Conservation (phyloP, 2,329 filamentous ascomycete species). For the Thielaviopsis populi region DNA sequence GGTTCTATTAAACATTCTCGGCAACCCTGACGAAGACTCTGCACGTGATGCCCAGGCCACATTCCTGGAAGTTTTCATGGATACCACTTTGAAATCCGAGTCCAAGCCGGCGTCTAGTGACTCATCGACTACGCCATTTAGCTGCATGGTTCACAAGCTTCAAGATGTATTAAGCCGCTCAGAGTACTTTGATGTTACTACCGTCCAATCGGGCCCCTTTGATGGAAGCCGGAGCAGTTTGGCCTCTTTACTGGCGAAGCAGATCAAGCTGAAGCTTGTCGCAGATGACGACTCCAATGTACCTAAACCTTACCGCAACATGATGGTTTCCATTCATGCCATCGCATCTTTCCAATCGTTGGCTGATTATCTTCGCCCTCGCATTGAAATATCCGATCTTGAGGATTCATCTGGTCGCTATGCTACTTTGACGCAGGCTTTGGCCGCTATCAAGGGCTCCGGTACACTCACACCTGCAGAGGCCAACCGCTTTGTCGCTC, state of each 20-base stretch:
- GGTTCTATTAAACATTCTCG: conserved; percentile 68
- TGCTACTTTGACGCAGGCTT: conserved; percentile 49
- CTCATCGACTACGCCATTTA: conserved; percentile 70
- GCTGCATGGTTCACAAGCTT: conserved; percentile 79
- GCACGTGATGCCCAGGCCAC: conserved; percentile 58
- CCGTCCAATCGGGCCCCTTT: conserved; percentile 81
- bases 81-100: conserved; percentile 50
- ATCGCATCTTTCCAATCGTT: conserved; percentile 96
- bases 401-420: conserved; percentile 40
- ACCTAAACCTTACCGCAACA: conserved; percentile 72
- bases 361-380: conserved; percentile 85
- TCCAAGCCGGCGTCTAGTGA: conserved; percentile 48
- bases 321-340: conserved; percentile 97
- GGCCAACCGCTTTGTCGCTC: conserved; percentile 25
- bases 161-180: conserved; percentile 92
- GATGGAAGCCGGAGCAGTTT: conserved; percentile 84
- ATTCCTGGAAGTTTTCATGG: conserved; percentile 90
- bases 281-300: conserved; percentile 87
- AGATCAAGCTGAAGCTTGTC: conserved; percentile 74
- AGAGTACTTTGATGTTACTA: conserved; percentile 95
- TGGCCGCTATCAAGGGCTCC: conserved; percentile 65
- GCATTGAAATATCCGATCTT: conserved; percentile 36
- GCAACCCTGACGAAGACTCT: conserved; percentile 47
- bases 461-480: conserved; percentile 24
- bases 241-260: conserved; percentile 90